phyloP scores from a whole-genome alignment of 164 flowering plant species.

The Vitis riparia region DNA sequence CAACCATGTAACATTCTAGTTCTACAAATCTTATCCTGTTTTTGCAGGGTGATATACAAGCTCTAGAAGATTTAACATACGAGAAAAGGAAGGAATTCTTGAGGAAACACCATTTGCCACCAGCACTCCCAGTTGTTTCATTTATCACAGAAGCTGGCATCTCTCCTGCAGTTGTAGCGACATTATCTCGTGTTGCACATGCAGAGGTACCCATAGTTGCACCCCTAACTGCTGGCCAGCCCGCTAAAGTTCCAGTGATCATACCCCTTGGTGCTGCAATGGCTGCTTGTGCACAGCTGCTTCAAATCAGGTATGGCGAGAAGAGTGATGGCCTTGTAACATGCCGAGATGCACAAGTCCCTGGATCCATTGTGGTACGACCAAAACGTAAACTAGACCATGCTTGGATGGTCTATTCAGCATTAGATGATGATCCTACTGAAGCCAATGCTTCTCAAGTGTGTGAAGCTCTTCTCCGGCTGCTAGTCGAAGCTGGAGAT shows the following conservation, averaged over 20 bases:
- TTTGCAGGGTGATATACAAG: slow-evolving; percentile 87
- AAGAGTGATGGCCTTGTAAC: slow-evolving; percentile 96
- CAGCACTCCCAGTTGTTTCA: slow-evolving; percentile 83
- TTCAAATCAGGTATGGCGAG: slow-evolving; percentile 79
- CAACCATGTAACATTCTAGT: background rate
- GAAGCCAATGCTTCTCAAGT: slow-evolving; percentile 87
- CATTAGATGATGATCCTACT: slow-evolving; percentile 58
- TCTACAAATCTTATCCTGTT: slow-evolving; percentile 10
- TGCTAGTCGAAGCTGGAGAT: slow-evolving; percentile 74
- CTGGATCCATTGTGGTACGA: slow-evolving; percentile 84
- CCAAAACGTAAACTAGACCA: slow-evolving; percentile 84
- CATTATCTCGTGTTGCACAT: slow-evolving; percentile 87
- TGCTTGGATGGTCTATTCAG: slow-evolving; percentile 97
- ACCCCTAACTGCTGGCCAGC: slow-evolving; percentile 40
- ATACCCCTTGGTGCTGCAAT: slow-evolving; percentile 90
- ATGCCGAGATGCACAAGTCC: slow-evolving; percentile 95
- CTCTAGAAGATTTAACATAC: slow-evolving; percentile 89
- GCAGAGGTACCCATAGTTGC: slow-evolving; percentile 73
- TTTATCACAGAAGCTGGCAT: slow-evolving; percentile 87
- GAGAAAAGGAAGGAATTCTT: slow-evolving; percentile 78
- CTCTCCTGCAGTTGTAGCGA: slow-evolving; percentile 75
- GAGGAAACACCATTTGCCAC: slow-evolving; percentile 62
- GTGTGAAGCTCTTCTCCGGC: slow-evolving; percentile 80
- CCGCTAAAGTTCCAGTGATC: slow-evolving; percentile 77
- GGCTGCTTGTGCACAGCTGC: slow-evolving; percentile 94